phyloP scores from a whole-genome alignment of 352 stramenopile genomes.

The Aphanomyces euteiches region DNA sequence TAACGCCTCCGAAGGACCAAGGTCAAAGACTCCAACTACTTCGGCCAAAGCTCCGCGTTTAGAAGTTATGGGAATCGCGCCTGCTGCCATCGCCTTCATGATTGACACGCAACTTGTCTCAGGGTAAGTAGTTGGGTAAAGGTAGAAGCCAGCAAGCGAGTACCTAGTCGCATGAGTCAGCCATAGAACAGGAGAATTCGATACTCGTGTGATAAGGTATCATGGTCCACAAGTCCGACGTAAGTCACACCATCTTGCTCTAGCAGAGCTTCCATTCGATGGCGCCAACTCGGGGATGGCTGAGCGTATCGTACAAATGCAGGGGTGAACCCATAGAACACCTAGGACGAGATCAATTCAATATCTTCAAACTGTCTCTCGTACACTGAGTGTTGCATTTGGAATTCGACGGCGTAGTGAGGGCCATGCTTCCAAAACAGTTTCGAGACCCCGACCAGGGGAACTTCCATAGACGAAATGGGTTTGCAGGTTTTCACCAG shows the following conservation, averaged over 20 bases:
- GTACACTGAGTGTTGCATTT: conserved; percentile 46
- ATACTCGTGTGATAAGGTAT: conserved; percentile 42
- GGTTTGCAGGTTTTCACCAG: conserved; percentile 48
- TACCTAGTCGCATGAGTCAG: conserved; percentile 28
- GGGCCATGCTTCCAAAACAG: conserved; percentile 67
- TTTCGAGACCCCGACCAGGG: conserved; percentile 71
- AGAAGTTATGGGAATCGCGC: conserved; percentile 87
- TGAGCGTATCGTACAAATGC: conserved; percentile 47
- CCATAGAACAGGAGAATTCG: not conserved
- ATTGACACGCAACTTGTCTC: conserved; percentile 91
- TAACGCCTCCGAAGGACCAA: conserved; percentile 33
- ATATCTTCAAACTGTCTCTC: not conserved
- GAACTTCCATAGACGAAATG: conserved; percentile 86
- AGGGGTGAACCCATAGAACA: conserved; percentile 89
- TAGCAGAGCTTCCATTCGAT: conserved; percentile 44
- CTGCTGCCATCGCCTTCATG: conserved; percentile 90
- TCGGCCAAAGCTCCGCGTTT: conserved; percentile 53
- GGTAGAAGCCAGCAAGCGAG: conserved; percentile 75
- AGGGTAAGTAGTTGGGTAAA: conserved; percentile 86
- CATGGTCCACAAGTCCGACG: conserved; percentile 76
- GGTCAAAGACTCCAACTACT: conserved; percentile 69
- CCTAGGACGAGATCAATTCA: conserved; percentile 10
- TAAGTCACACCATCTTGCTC: conserved; percentile 59
- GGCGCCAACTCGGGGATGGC: conserved; percentile 62
- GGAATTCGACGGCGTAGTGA: conserved; percentile 53